phyloP scores from a whole-genome alignment of 441 rosid genomes.

The Populus hybrid region DNA sequence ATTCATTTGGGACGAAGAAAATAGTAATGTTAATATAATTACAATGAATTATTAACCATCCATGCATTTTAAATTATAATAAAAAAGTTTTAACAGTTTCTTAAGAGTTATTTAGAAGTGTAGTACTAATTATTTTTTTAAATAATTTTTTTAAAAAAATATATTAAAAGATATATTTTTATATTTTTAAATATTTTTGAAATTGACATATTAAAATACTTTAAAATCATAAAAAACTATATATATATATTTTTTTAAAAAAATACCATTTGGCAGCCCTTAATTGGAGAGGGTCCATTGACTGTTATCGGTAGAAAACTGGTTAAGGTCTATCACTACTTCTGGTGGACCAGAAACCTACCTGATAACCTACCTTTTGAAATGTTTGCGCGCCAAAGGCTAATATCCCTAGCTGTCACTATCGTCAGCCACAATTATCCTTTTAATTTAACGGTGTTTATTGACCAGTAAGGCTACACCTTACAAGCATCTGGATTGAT shows the following conservation, averaged over 20 bases:
- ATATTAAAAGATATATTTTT: no score
- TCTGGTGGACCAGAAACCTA: constrained; percentile 18
- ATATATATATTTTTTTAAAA: no score
- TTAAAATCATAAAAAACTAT: no score
- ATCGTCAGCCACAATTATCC: neutral
- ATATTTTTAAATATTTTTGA: no score
- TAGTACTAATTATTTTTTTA: no score
- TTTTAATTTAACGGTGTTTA: neutral
- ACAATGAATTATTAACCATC: neutral
- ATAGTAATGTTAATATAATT: neutral
- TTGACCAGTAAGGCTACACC: neutral
- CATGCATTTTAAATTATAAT: neutral
- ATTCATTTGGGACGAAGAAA: no score
- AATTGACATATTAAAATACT: no score
- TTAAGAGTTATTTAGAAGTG: no score
- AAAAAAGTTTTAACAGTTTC: no score
- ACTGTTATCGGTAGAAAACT: neutral
- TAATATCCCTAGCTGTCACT: neutral
- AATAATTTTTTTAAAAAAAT: no score
- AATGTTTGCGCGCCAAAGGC: constrained; percentile 34
- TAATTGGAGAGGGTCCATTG: neutral
- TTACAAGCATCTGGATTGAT: neutral
- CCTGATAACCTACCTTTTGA: constrained; percentile 10
- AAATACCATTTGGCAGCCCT: no score
- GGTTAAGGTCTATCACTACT: constrained; percentile 12